phyloP scores from a whole-genome alignment of 2,329 filamentous ascomycete genomes.

The Colletotrichum sp. region DNA sequence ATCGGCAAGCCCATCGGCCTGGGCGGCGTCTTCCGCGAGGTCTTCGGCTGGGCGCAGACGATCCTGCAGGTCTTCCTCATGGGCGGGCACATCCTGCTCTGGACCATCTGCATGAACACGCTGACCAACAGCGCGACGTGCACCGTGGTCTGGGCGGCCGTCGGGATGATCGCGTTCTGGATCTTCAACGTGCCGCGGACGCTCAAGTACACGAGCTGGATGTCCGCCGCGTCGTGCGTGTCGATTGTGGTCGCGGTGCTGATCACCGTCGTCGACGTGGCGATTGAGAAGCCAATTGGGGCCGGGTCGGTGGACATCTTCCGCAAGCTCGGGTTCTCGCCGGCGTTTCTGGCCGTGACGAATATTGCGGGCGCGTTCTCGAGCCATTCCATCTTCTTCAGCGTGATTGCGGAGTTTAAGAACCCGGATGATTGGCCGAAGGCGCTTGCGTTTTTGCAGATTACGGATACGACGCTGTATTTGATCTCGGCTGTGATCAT shows the following conservation, averaged over 20 bases:
- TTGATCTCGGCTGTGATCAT: constrained; percentile 69
- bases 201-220: constrained; percentile 64
- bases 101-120: constrained; percentile 71
- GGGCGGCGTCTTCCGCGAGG: constrained; percentile 60
- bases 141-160: constrained; percentile 67
- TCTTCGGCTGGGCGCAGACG: constrained; percentile 65
- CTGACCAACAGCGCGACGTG: constrained; percentile 65
- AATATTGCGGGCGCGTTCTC: constrained; percentile 72
- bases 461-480: constrained; percentile 67
- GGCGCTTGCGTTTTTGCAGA: constrained; percentile 50
- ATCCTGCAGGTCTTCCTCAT: constrained; percentile 72
- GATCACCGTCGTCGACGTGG: constrained; percentile 69
- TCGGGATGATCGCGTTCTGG: constrained; percentile 64
- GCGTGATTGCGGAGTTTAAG: constrained; percentile 68
- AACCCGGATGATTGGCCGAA: constrained; percentile 66
- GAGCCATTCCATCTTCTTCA: constrained; percentile 72
- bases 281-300: constrained; percentile 48
- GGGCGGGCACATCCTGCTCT: constrained; percentile 71
- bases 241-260: constrained; percentile 68
- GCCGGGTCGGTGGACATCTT: constrained; percentile 34
- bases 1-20: constrained; percentile 49
- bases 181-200: constrained; percentile 66
- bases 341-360: constrained; percentile 60
- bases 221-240: constrained; percentile 68
- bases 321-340: constrained; percentile 47